phyloP scores from a whole-genome alignment of 2,329 filamentous ascomycete genomes.

The Colletotrichum sp. region DNA sequence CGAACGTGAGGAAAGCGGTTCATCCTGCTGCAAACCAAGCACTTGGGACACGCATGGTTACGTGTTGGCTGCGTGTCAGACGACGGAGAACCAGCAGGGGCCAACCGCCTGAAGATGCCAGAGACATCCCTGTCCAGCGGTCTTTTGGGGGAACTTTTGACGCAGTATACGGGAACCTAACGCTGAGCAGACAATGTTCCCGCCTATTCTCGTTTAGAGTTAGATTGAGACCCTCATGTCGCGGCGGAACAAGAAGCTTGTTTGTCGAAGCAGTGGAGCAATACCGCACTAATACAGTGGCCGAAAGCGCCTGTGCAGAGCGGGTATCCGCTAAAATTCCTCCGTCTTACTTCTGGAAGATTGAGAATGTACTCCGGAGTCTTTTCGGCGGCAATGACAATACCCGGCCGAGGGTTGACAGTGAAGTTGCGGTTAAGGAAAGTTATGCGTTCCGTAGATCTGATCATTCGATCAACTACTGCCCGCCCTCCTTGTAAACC shows the following conservation, averaged over 20 bases:
- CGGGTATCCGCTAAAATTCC: background rate
- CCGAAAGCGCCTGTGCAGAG: background rate
- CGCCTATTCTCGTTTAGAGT: background rate
- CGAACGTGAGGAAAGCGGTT: background rate
- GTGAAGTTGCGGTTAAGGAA: background rate
- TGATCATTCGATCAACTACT: background rate
- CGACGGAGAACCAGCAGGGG: background rate
- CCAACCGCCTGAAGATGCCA: background rate
- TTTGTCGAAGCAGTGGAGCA: background rate
- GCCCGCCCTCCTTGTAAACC: background rate
- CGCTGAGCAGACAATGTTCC: background rate
- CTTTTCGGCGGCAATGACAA: background rate
- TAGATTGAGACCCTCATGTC: background rate
- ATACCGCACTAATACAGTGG: background rate
- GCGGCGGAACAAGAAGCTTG: background rate
- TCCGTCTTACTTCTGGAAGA: background rate
- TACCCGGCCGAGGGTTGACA: background rate
- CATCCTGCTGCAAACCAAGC: background rate
- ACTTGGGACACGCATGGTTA: background rate
- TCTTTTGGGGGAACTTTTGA: background rate
- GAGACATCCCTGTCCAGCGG: background rate
- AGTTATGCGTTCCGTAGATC: background rate
- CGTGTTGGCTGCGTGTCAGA: background rate
- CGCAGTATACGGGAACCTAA: background rate
- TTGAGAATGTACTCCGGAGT: no score